Base-by-base conservation (phyloP, 176 grass and related monocot species). In the Stipa capillata region DNA sequence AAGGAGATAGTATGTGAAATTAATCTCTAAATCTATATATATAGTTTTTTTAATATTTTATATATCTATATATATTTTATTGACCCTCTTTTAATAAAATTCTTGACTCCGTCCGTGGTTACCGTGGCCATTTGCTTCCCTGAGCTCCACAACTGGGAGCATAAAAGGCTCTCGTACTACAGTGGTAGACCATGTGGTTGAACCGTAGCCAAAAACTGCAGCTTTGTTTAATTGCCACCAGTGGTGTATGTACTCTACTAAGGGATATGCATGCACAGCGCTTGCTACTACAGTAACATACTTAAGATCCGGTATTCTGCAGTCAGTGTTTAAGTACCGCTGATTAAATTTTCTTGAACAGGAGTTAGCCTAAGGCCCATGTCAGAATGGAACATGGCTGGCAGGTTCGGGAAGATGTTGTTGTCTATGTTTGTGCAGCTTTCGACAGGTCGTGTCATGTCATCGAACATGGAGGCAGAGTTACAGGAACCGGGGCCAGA, bases 161-260 rank as follows among this genome's bases (percentile, higher is more conserved):
- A 29, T 37, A 37, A 72, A 63, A 71, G 27, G 73, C 79, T 70
- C 9, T 53, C 33, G 63, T 87, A 60, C 72, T 44, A 73, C 56
- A 78, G 79, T 78, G 12, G 4, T 47, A 18, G 56, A 73, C 1
- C 56, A 83, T 65, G 65, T 78, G 85, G 79, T 21, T 47, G 55
- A 87, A 78, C 55, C 73, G 7, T 72, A 65, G 53, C 85, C 73
- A 55, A 62, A 77, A 55, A 77, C 45, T 13, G 43, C 54, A 53
- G 10, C 56, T 54, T 87, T 83, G 79, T 83, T 73, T 72, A 82
- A 72, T 70, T 82, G 52, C 32, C 29, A 42, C 33, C 7, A 61
- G 83, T 41, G 25, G 37, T 52, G 82, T 24, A n/a, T n/a, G n/a
- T n/a, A n/a, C n/a, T n/a, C n/a, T n/a, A n/a, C n/a, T n/a, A n/a